Base-by-base conservation (phyloP, 306 rosid genomes). In the Betula pendula region DNA sequence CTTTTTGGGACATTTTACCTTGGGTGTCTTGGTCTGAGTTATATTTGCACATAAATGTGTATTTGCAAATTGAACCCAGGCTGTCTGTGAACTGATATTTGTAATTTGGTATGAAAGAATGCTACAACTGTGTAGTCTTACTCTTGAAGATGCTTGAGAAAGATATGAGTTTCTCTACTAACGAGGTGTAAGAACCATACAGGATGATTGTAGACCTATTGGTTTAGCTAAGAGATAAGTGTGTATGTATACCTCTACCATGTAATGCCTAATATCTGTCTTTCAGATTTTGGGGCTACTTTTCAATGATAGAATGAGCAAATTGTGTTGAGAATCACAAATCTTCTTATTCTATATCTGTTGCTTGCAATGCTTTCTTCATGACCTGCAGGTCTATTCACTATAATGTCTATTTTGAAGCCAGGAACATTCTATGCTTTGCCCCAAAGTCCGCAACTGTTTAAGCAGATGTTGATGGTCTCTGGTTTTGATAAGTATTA, bases 381-480 rank as follows among this genome's bases (percentile, higher is more conserved):
- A 33, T 81, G 56, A 35, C 65, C 24, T 73, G 52, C 74, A 40
- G 86, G 83, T 71, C 84, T 87, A 90, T 86, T 89, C 71, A 72
- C 66, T 85, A 44, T 79, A 71, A 17, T 80, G 73, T 88, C 59
- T 84, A 80, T 85, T 86, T 81, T 92, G 92, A 92, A 95, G 98
- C 93, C 97, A 89, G 98, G 98, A 84, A 88, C 97, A 75, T 90
- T 92, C 87, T 95, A 90, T 78, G 97, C 97, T 55, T 86, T 95
- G 88, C 98, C 97, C 62, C 98, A 95, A 90, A 95, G 98, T 83
- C 98, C 98, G 0, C 97, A 90, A 86, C 88, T 95, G 71, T 95
- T 92, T 85, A 95, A 95, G 85, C 98, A 95, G 87, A 92, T 92
- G 98, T 85, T 95, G 77, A 92, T 90, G 98, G 97, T 95, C 22